Conservation (phyloP, 148 eudicot genomes). For the Talinum fruticosum region DNA sequence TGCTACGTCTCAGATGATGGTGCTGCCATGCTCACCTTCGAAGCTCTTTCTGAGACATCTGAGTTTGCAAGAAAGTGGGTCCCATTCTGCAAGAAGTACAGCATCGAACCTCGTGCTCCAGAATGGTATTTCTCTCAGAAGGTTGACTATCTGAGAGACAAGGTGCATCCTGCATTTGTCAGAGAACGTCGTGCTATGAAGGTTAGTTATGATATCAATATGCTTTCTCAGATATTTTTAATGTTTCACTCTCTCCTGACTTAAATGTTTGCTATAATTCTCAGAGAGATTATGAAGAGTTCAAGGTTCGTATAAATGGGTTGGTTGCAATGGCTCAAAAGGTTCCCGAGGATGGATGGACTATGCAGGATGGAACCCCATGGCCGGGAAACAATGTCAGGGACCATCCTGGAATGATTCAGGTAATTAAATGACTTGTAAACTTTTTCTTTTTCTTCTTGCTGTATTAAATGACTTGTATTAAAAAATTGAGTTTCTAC, state of each 20-base stretch:
- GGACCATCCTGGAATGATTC: slow-evolving; percentile 99
- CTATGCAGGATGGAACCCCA: slow-evolving; percentile 98
- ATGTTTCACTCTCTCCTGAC: not conserved
- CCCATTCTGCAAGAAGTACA: slow-evolving; percentile 85
- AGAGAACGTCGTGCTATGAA: slow-evolving; percentile 99
- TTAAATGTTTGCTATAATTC: slow-evolving; percentile 10
- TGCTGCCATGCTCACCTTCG: slow-evolving; percentile 98
- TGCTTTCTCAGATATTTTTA: not conserved
- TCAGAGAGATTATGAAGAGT: slow-evolving; percentile 96
- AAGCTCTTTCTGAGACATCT: slow-evolving; percentile 93
- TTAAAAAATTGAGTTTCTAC: too few species aligned
- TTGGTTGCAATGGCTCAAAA: slow-evolving; percentile 86
- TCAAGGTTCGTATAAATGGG: slow-evolving; percentile 82
- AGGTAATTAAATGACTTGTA: slow-evolving; percentile 37
- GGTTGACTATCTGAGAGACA: slow-evolving; percentile 83
- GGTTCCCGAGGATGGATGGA: slow-evolving; percentile 99
- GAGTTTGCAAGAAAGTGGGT: slow-evolving; percentile 98
- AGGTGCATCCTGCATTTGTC: slow-evolving; percentile 88
- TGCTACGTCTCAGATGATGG: slow-evolving; percentile 96
- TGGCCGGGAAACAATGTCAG: slow-evolving; percentile 97
- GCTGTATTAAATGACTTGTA: not conserved
- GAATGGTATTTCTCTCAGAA: slow-evolving; percentile 95
- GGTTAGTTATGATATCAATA: slow-evolving; percentile 36
- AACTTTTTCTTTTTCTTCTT: not conserved
- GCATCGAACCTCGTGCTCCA: slow-evolving; percentile 93